Conservation (phyloP, 208 protist species). For the Trichomonas vaginalis region DNA sequence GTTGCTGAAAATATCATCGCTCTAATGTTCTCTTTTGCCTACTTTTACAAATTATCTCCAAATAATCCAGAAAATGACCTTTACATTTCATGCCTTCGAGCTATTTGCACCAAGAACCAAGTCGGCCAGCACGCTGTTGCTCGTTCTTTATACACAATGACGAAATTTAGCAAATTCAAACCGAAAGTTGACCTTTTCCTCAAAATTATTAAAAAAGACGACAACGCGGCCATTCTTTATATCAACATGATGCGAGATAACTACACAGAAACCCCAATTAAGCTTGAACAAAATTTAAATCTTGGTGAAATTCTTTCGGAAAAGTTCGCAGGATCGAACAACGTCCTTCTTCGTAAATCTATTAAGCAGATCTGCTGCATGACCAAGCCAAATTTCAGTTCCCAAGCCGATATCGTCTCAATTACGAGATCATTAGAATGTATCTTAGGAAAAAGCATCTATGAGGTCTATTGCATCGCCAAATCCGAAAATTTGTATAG, state of each 20-base stretch:
- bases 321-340: neutral
- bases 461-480: neutral
- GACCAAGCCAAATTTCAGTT: neutral
- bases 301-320: neutral
- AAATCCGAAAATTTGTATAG: neutral
- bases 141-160: neutral
- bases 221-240: neutral
- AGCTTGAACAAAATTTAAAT: neutral
- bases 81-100: neutral
- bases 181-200: neutral
- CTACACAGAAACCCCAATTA: neutral
- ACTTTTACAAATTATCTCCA: neutral
- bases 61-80: neutral
- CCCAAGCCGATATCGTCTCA: neutral
- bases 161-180: neutral
- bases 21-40: neutral
- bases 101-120: neutral
- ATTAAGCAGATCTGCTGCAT: neutral
- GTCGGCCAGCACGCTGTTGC: neutral
- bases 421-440: neutral
- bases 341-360: neutral
- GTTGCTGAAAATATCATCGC: neutral
- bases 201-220: neutral
- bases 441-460: neutral
- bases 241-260: neutral